Evolutionary conservation across 441 rosid species (phyloP).

Genomic region (Syzygium syzygioides): DNA sequence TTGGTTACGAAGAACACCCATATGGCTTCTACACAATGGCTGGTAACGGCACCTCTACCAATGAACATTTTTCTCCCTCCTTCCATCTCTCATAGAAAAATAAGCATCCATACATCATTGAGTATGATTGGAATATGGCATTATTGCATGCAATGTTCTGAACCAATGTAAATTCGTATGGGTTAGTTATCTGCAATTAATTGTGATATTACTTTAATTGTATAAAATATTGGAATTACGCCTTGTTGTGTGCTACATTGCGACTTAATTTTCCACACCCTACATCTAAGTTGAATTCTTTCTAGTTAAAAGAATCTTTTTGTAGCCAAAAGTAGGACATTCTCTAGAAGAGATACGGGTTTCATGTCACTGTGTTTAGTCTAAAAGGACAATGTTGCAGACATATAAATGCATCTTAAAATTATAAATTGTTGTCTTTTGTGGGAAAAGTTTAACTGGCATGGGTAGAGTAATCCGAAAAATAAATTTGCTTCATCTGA

Average conservation of each 20-base stretch:
- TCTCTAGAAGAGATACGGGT: neutral
- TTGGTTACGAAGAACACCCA: conserved; percentile 98
- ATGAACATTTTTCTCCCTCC: conserved; percentile 1
- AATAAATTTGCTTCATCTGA: neutral
- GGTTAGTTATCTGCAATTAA: neutral
- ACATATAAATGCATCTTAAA: neutral
- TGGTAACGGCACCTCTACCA: conserved; percentile 30
- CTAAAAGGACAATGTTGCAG: neutral
- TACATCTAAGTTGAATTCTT: neutral
- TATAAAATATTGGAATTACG: neutral
- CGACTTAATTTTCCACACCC: neutral
- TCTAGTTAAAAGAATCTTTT: neutral
- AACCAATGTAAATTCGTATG: neutral
- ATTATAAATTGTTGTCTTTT: neutral
- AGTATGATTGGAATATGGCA: neutral
- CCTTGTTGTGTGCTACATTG: neutral
- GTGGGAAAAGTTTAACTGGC: neutral
- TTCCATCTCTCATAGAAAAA: neutral
- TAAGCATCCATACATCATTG: neutral
- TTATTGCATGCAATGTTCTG: neutral
- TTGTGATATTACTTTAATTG: neutral
- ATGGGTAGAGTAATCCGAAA: neutral
- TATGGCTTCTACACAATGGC: conserved; percentile 96
- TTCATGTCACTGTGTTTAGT: neutral
- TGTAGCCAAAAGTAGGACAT: neutral